phyloP scores from a whole-genome alignment of 148 eudicot genomes.

The Cornus controversa region DNA sequence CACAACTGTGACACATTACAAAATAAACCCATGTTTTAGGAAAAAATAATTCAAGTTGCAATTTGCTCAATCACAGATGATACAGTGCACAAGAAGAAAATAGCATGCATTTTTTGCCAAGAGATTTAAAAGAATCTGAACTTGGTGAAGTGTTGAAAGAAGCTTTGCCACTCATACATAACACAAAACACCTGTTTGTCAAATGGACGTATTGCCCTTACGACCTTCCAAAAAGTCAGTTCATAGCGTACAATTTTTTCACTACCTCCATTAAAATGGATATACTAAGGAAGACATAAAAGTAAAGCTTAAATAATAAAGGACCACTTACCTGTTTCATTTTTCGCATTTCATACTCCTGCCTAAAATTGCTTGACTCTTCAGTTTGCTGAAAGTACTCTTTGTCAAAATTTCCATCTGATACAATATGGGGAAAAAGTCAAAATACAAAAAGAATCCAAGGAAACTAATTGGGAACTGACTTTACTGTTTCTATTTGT shows the following conservation, averaged over 20 bases:
- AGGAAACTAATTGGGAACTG: not conserved
- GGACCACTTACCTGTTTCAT: slow-evolving; percentile 53
- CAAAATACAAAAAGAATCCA: not conserved
- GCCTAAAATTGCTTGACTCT: slow-evolving; percentile 51
- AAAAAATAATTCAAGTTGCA: too few species aligned
- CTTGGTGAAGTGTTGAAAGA: too few species aligned
- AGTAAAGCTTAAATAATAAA: too few species aligned
- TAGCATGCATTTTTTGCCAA: too few species aligned
- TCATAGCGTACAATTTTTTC: not conserved
- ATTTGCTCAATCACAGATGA: too few species aligned
- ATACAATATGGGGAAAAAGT: slow-evolving; percentile 1
- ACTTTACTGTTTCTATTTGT: not conserved
- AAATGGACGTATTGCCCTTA: too few species aligned
- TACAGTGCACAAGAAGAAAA: too few species aligned
- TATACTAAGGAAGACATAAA: not conserved
- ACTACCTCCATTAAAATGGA: too few species aligned
- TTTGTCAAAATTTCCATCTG: slow-evolving; percentile 38
- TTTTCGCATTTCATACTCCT: slow-evolving; percentile 74
- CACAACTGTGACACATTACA: not conserved
- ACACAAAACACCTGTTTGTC: too few species aligned
- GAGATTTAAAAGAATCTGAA: too few species aligned
- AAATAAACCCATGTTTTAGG: too few species aligned
- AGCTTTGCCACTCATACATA: too few species aligned
- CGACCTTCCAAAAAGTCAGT: not conserved
- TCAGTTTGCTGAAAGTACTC: slow-evolving; percentile 51